phyloP scores from a whole-genome alignment of 2,329 filamentous ascomycete genomes.

The Aspergillus viridinutans region DNA sequence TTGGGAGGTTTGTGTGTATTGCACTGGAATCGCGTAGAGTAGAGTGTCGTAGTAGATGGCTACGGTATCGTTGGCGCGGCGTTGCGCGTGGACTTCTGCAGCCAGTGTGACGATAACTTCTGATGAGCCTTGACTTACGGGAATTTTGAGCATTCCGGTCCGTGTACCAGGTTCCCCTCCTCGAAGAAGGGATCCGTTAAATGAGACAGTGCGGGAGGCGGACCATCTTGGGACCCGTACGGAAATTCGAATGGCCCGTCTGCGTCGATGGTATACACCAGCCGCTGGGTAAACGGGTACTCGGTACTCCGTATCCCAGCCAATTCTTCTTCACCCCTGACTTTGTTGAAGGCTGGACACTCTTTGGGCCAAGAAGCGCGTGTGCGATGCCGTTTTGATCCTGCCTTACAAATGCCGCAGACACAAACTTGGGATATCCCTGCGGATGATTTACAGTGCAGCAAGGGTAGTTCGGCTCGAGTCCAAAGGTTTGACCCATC shows the following conservation, averaged over 20 bases:
- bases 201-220: constrained; percentile 17
- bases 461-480: constrained; percentile 51
- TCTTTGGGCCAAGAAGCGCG: constrained; percentile 47
- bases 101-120: constrained; percentile 26
- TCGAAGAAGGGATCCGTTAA: constrained; percentile 3
- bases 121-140: constrained; percentile 27
- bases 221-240: constrained; percentile 47
- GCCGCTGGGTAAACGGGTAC: constrained; percentile 45
- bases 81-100: constrained; percentile 17
- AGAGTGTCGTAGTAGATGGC: constrained; percentile 44
- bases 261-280: constrained; percentile 40
- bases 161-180: constrained; percentile 18
- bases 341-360: constrained; percentile 29
- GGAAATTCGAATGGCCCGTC: constrained; percentile 39
- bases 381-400: constrained; percentile 48
- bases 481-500: constrained; percentile 47
- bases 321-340: constrained; percentile 33
- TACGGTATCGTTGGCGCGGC: constrained; percentile 42
- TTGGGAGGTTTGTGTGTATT: constrained; percentile 20
- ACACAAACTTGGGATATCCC: constrained; percentile 54
- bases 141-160: constrained; percentile 38
- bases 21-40: constrained; percentile 42
- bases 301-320: constrained; percentile 46
- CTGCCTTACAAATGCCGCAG: constrained; percentile 44
- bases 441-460: constrained; percentile 58